phyloP scores from a whole-genome alignment of 2,329 filamentous ascomycete species.

The Nectriaceae sp. region DNA sequence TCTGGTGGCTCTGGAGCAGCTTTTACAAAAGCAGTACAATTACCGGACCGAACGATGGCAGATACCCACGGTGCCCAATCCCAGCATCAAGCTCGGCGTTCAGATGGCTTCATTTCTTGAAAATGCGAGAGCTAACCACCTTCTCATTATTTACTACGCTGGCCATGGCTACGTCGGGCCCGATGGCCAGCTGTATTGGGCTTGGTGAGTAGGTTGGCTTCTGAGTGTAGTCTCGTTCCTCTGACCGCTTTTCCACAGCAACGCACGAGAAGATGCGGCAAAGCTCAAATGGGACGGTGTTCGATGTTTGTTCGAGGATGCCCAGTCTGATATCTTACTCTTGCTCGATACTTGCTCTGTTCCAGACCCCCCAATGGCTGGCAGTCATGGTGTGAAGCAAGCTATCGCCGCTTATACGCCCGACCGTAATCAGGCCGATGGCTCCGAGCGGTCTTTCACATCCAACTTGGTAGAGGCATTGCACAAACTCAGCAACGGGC shows the following conservation, averaged over 20 bases:
- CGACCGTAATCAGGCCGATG: slow-evolving; percentile 49
- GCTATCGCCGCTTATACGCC: slow-evolving; percentile 60
- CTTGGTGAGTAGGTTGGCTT: slow-evolving; percentile 54
- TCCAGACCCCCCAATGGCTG: slow-evolving; percentile 51
- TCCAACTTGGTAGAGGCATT: slow-evolving; percentile 58
- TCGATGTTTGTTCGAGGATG: slow-evolving; percentile 62
- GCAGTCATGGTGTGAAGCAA: slow-evolving; percentile 61
- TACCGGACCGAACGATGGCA: slow-evolving; percentile 62
- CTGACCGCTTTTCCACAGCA: slow-evolving; percentile 49
- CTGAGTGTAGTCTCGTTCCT: slow-evolving; percentile 20
- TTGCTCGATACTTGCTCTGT: slow-evolving; percentile 63
- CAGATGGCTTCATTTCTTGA: slow-evolving; percentile 63
- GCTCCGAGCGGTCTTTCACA: slow-evolving; percentile 58
- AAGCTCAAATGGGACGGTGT: slow-evolving; percentile 66
- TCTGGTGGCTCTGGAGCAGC: slow-evolving; percentile 54
- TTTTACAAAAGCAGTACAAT: slow-evolving; percentile 61
- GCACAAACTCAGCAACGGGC: slow-evolving; percentile 51
- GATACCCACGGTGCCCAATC: slow-evolving; percentile 61
- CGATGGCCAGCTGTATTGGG: slow-evolving; percentile 66
- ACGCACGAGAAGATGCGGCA: slow-evolving; percentile 57
- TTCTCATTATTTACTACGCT: slow-evolving; percentile 66
- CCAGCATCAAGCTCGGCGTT: slow-evolving; percentile 62
- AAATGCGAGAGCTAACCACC: slow-evolving; percentile 56
- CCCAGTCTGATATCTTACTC: slow-evolving; percentile 63
- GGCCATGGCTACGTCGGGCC: slow-evolving; percentile 60